Base-by-base conservation (phyloP, 2,329 filamentous ascomycete species). In the Didymella segeticola region DNA sequence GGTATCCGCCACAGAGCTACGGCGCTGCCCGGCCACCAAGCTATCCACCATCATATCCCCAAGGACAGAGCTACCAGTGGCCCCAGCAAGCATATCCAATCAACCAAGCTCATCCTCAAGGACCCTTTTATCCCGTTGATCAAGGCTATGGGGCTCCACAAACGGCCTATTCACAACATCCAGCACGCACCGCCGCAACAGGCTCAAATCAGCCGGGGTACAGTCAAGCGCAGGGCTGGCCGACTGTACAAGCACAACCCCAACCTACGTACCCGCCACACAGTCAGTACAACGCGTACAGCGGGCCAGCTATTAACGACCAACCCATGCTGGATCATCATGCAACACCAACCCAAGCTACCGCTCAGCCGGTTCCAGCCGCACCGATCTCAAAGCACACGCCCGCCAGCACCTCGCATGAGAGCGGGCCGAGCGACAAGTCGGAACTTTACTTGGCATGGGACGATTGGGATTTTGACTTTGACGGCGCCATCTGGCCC, bases 401-500 rank as follows among this genome's bases (percentile, higher is more conserved):
- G 19, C 59, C 64, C 19, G 36, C 53, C 4, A 66, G 61, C 43
- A 43, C 53, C 23, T 50, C 55, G 33, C 58, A 56, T 34, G 67
- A 70, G 9, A 60, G 49, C 9, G 43, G 33, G 22, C 34, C 61
- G 15, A 54, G 47, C 22, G 60, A 67, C 7, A 73, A 71, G 29
- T 51, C 67, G 8, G 64, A 67, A 20, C 53, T 78, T 9, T 73
- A 66, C 33, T 63, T 74, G 34, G 72, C 63, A 6, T 70, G 67
- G 64, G 72, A 75, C 45, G 73, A 75, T 41, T 76, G 74, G 67
- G 78, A 80, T 43, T 74, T 75, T 20, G 76, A 75, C 23, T 80
- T 76, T 31, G 77, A 79, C 33, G 76, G 72, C 29, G 74, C 78
- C 11, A 77, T 78, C 46, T 80, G 73, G 70, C 73, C 75, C 7